Evolutionary conservation across 78 protist species (phyloP), one percentile per base, ranked within the genome.

Genomic region (Chrysochromulina tobinii): DNA sequence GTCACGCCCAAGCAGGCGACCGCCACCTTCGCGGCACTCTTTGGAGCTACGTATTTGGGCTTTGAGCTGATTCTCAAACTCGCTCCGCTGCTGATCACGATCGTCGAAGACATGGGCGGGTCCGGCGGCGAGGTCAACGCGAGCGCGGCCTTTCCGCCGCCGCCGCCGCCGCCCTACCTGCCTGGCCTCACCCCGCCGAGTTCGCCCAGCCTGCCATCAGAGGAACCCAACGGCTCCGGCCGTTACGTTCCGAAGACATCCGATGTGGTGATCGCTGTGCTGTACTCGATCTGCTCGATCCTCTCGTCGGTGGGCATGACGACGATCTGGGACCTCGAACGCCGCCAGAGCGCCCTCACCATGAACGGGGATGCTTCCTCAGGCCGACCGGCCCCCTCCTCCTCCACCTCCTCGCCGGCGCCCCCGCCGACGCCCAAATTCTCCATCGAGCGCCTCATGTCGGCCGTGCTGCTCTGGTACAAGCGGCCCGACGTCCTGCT

Each of bases 41-140:
- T 89, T 20, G 92, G 87, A 18, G 0, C 48, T 11, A 5, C 23
- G 3, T 89, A 23, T 69, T 86, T 89, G 50, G 83, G 67, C 9
- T 0, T 88, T 48, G 91, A 89, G 85, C 66, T 89, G 23, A 4
- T 5, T 9, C 68, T 89, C 61, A 89, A 89, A 69, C 50, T 69
- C 72, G 53, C 69, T 8, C 73, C 91, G 54, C 4, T 50, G 27
- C 58, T 21, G 21, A 54, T 75, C 25, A 38, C 25, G 21, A 21
- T 15, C 58, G 23, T 75, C 20, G 6, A 3, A 57, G 25, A 50
- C 83, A 27, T 0, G 23, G 50, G 38, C 38, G 38, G 38, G 38
- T 38, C 38, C 38, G 38, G 38, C 38, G 38, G 38, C 38, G 38
- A 38, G 38, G 38, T 38, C 38, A 38, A 38, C 38, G 38, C 38